Evolutionary conservation across 2,329 filamentous ascomycete species (phyloP).

Genomic region (Aspergillus sojae): DNA sequence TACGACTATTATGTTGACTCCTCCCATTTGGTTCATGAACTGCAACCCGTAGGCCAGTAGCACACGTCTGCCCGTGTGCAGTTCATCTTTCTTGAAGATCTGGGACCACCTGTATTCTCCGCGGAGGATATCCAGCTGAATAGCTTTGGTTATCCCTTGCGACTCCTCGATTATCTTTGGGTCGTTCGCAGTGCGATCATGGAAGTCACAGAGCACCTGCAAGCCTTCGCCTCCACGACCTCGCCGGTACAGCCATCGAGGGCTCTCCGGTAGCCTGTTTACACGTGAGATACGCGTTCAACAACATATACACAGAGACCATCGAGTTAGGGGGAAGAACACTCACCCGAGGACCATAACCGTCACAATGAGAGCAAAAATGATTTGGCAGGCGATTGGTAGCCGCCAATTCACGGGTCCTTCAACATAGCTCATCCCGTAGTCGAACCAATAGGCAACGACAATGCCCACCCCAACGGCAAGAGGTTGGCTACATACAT

Average conservation of each 20-base stretch:
- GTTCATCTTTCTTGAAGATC: conserved; percentile 47
- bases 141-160: conserved; percentile 45
- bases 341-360: conserved; percentile 37
- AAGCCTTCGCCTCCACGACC: conserved; percentile 35
- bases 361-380: conserved; percentile 47
- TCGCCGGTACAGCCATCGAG: conserved; percentile 51
- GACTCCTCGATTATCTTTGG: conserved; percentile 33
- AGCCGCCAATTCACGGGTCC: conserved; percentile 51
- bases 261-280: conserved; percentile 40
- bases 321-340: background rate
- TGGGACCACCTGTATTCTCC: conserved; percentile 43
- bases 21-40: conserved; percentile 55
- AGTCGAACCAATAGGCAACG: conserved; percentile 38
- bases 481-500: conserved; percentile 45
- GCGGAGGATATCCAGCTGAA: conserved; percentile 44
- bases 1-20: conserved; percentile 53
- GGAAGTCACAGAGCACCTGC: conserved; percentile 32
- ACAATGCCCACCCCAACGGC: conserved; percentile 44
- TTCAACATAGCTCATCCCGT: conserved; percentile 40
- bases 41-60: conserved; percentile 53
- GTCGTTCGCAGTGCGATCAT: conserved; percentile 26
- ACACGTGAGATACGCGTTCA: background rate
- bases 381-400: conserved; percentile 50
- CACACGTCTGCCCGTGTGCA: conserved; percentile 49
- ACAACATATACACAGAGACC: background rate